Percentiles rank a stretch among this genome's conserved stretches.
phyloP scores from a whole-genome alignment of 208 protist genomes.

The Wallacemonas sp. region DNA sequence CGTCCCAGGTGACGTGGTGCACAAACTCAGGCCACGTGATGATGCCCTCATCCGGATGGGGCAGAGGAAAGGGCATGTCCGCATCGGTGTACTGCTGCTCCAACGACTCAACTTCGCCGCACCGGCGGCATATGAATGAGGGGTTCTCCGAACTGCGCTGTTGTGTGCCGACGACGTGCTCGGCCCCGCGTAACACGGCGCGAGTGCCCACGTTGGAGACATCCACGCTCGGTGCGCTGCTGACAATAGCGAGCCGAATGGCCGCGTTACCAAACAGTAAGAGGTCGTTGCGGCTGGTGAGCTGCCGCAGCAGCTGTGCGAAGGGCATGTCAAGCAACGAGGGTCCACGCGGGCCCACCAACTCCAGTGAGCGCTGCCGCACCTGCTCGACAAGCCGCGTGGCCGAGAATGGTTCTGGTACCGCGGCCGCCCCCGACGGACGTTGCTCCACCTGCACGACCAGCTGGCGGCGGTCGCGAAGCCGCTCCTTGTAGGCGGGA shows the following conservation, averaged over 20 bases:
- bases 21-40: slow-evolving; percentile 67
- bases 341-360: background rate
- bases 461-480: background rate
- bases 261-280: background rate
- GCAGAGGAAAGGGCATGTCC: slow-evolving; percentile 44
- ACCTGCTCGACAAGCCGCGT: background rate
- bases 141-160: background rate
- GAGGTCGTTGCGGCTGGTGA: background rate
- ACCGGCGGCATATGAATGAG: slow-evolving; percentile 34
- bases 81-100: slow-evolving; percentile 35
- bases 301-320: background rate
- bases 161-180: background rate
- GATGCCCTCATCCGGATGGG: slow-evolving; percentile 54
- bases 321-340: background rate
- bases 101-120: slow-evolving; percentile 54
- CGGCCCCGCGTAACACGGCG: background rate
- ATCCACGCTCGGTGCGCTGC: background rate
- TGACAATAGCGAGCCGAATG: background rate
- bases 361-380: background rate
- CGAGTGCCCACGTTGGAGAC: background rate
- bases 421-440: background rate
- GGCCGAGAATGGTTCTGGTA: background rate
- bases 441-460: background rate
- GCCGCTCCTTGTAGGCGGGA: background rate
- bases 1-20: slow-evolving; percentile 74